These are phyloP conservation scores for Emydomyces testavorans DNA, from an alignment of 2,329 filamentous ascomycete species.

Conservation along the genomic window DNA sequence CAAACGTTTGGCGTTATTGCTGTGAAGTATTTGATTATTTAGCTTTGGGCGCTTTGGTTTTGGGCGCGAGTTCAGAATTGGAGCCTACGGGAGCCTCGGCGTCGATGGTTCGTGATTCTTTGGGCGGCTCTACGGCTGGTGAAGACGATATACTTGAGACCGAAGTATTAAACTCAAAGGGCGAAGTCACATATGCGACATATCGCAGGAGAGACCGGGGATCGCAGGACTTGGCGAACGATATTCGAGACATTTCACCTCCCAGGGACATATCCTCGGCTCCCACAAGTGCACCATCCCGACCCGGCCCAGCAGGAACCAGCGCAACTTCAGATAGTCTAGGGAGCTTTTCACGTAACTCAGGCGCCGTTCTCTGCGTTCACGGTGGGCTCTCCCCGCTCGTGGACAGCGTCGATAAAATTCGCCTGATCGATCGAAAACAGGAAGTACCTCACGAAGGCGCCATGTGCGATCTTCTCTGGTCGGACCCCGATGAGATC, in stretches of 20 bases:
- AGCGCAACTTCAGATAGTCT: slow-evolving; percentile 60
- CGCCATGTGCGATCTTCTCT: slow-evolving; percentile 95
- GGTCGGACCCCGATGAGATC: slow-evolving; percentile 97
- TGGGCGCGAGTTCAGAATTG: slow-evolving; percentile 63
- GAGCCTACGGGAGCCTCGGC: slow-evolving; percentile 46
- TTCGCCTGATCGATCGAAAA: slow-evolving; percentile 85
- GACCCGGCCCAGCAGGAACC: slow-evolving; percentile 65
- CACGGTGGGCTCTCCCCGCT: slow-evolving; percentile 87
- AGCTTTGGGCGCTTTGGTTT: slow-evolving; percentile 93
- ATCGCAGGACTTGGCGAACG: slow-evolving; percentile 27
- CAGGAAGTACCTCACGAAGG: slow-evolving; percentile 98
- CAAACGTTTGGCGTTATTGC: slow-evolving; percentile 98
- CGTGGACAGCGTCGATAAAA: slow-evolving; percentile 90
- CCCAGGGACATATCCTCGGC: slow-evolving; percentile 36
- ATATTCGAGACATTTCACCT: slow-evolving; percentile 30
- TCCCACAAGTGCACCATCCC: slow-evolving; percentile 35
- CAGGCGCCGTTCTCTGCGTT: slow-evolving; percentile 83
- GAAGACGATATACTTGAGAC: slow-evolving; percentile 72
- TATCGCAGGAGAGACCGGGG: slow-evolving; percentile 27
- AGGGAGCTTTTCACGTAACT: slow-evolving; percentile 42
- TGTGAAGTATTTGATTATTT: slow-evolving; percentile 99
- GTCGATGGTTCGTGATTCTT: slow-evolving; percentile 24
- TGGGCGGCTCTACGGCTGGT: neutral
- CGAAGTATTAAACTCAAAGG: slow-evolving; percentile 78
- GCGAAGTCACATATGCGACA: slow-evolving; percentile 57